Conservation (phyloP, 257 asterid species). For the Linderniella brevidens region DNA sequence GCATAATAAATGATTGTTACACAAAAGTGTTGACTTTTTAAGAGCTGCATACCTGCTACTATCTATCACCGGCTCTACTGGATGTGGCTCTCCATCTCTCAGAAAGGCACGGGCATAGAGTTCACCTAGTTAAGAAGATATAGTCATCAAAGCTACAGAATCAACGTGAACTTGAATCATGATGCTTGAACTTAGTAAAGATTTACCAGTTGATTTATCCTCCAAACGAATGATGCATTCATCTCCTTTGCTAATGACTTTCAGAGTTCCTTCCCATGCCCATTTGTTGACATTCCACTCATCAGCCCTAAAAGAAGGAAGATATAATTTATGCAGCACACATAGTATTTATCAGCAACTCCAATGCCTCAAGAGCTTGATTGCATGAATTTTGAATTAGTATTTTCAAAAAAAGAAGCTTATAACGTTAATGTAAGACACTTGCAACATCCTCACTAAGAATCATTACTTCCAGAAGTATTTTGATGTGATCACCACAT, state of each 20-base stretch:
- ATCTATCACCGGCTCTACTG: slow-evolving; percentile 94
- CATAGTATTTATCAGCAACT: slow-evolving; percentile 5
- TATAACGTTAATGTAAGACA: too few relatives aligned
- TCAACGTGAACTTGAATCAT: slow-evolving; percentile 2
- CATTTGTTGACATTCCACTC: slow-evolving; percentile 98
- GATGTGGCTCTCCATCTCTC: slow-evolving; percentile 96
- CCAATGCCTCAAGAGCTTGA: not conserved
- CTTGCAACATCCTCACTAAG: too few relatives aligned
- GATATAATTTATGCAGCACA: slow-evolving; percentile 5
- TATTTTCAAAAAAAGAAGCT: too few relatives aligned
- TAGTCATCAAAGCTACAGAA: slow-evolving; percentile 6
- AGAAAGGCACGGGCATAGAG: slow-evolving; percentile 93
- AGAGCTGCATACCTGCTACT: slow-evolving; percentile 75
- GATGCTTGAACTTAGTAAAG: not conserved
- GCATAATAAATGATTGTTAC: not conserved
- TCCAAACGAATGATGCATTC: slow-evolving; percentile 85
- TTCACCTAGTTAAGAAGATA: slow-evolving; percentile 43
- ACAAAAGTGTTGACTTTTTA: not conserved
- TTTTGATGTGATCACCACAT: too few relatives aligned
- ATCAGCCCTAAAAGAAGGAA: slow-evolving; percentile 61
- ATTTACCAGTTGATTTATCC: slow-evolving; percentile 73
- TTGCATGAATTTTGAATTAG: not conserved
- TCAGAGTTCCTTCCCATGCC: slow-evolving; percentile 94
- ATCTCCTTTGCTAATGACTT: slow-evolving; percentile 77
- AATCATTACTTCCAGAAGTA: too few relatives aligned